Percentiles rank a stretch among this genome's conserved stretches.
Conservation (phyloP, 176 grass and related monocot species). For the Dendrocalamus sinicus region DNA sequence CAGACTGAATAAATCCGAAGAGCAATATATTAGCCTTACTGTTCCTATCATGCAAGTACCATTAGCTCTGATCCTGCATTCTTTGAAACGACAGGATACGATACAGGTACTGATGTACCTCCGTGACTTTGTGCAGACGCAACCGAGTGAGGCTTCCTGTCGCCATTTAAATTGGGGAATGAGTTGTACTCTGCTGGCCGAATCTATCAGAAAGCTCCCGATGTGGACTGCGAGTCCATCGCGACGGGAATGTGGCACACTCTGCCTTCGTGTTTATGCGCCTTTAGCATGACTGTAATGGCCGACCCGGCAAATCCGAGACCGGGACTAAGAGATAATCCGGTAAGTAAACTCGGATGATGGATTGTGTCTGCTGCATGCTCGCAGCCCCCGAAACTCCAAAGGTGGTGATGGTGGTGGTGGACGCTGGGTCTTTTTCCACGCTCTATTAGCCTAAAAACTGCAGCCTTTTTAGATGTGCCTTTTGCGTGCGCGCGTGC, state of each 20-base stretch:
- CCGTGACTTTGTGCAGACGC: not conserved
- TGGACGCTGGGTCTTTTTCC: conserved; percentile 27
- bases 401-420: not conserved
- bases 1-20: not conserved
- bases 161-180: conserved; percentile 14
- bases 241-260: not conserved
- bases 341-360: not conserved
- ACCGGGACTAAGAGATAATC: not conserved
- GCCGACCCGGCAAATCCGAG: conserved; percentile 38
- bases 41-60: not conserved
- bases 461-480: conserved; percentile 9
- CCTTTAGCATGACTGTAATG: conserved; percentile 20
- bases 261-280: not conserved
- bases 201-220: not conserved
- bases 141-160: not conserved
- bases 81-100: not conserved
- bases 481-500: conserved; percentile 16
- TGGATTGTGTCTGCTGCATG: conserved; percentile 28
- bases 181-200: not conserved
- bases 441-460: not conserved
- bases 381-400: conserved; percentile 4
- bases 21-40: not conserved
- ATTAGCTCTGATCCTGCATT: not conserved
- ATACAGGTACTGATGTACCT: not conserved
- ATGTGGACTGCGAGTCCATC: not conserved